A percentile compares a stretch with the other conserved stretches of the same genome.
phyloP scores from a whole-genome alignment of 2,329 filamentous ascomycete species.

The Fusarium secorum region DNA sequence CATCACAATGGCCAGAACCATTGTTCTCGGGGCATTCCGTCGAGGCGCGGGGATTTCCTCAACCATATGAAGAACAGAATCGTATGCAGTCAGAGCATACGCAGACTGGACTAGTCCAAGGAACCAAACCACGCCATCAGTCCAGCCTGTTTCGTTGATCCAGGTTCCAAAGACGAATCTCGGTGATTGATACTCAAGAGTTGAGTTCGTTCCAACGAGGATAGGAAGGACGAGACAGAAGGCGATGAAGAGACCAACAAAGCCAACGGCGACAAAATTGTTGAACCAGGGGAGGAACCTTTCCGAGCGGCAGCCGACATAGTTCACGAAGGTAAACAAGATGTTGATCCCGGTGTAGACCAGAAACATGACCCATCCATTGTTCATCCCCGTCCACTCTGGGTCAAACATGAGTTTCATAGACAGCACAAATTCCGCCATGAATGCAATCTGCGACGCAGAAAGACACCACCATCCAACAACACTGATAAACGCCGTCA shows the following conservation, averaged over 20 bases:
- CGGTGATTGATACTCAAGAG: constrained; percentile 56
- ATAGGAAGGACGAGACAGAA: constrained; percentile 61
- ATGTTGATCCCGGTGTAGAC: constrained; percentile 61
- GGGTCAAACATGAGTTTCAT: constrained; percentile 63
- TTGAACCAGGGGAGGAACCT: constrained; percentile 58
- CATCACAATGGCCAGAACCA: constrained; percentile 58
- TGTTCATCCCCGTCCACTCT: constrained; percentile 52
- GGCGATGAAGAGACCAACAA: constrained; percentile 59
- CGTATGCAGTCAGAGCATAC: constrained; percentile 60
- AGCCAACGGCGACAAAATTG: constrained; percentile 62
- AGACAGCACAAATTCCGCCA: constrained; percentile 61
- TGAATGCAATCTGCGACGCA: constrained; percentile 63
- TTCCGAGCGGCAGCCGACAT: constrained; percentile 57
- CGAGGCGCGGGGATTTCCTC: constrained; percentile 63
- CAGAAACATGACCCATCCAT: constrained; percentile 63
- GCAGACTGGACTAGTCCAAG: constrained; percentile 64
- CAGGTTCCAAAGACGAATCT: constrained; percentile 62
- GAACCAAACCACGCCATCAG: constrained; percentile 63
- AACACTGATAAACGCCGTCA: constrained; percentile 67
- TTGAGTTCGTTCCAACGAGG: constrained; percentile 54
- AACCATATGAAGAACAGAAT: constrained; percentile 66
- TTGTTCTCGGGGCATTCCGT: constrained; percentile 58
- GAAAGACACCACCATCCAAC: constrained; percentile 68
- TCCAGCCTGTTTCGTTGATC: constrained; percentile 56
- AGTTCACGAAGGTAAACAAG: constrained; percentile 58